phyloP scores from a whole-genome alignment of 139 green algal species.

The Coccomyxa sp. region DNA sequence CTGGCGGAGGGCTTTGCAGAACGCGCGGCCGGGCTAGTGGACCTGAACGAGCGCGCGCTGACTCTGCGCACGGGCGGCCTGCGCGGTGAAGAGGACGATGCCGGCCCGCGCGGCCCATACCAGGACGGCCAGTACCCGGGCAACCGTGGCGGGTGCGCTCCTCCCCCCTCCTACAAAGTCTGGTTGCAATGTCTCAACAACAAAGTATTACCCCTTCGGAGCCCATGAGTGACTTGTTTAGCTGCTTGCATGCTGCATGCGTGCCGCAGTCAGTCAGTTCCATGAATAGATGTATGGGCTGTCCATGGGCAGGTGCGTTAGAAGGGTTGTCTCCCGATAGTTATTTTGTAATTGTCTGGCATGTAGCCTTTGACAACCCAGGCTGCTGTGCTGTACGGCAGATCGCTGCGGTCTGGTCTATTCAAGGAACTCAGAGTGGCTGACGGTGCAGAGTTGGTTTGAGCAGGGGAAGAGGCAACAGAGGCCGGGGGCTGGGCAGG shows the following conservation, averaged over 20 bases:
- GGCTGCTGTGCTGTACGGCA: no score
- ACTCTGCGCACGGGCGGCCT: slow-evolving; percentile 73
- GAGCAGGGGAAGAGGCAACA: neutral
- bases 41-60: slow-evolving; percentile 92
- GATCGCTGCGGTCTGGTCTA: no score
- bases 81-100: slow-evolving; percentile 54
- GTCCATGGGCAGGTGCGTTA: no score
- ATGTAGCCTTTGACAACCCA: no score
- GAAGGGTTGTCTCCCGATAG: no score
- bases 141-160: slow-evolving; percentile 12
- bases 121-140: slow-evolving; percentile 29
- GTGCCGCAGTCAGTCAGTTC: neutral
- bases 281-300: neutral
- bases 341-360: no score
- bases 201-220: neutral
- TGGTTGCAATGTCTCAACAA: neutral
- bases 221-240: neutral
- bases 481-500: slow-evolving; percentile 19
- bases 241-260: neutral
- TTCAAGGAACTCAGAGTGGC: no score
- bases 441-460: neutral
- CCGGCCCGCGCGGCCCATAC: slow-evolving; percentile 23
- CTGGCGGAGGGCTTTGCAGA: slow-evolving; percentile 69
- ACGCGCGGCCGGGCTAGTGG: slow-evolving; percentile 76
- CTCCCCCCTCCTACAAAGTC: no score